Base-by-base conservation (phyloP, 805 yeast genomes). In the Nakazawaea ishiwadae region DNA sequence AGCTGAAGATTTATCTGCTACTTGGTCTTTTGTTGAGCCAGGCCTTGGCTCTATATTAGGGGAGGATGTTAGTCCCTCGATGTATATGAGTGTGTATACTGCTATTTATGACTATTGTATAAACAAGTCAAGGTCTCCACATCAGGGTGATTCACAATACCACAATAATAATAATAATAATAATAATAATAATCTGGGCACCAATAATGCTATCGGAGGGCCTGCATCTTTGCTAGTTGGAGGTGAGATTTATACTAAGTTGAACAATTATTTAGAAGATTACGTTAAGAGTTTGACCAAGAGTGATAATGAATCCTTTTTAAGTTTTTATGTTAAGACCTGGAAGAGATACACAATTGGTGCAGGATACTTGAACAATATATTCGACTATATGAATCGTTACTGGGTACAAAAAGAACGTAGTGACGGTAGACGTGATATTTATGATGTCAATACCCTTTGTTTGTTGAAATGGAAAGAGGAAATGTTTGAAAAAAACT, bases 401-500 rank as follows among this genome's bases (percentile, higher is more conserved):
- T 93, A 91, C 63, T 93, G 99, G 99, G 96, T 95, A 33, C 85
- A 84, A 52, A 90, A 95, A 56, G 98, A 91, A 62, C 75, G 98
- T 55, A 84, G 88, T 32, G 97, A 91, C 58, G 97, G 97, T 14
- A 78, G 87, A 54, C 75, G 89, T 48, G 89, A 87, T 54, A 81
- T 93, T 35, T 88, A 80, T 60, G 99, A 93, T 61, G 95, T 95
- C 17, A 82, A 89, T 58, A 88, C 96, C 4, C 69, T 93, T 48
- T 84, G 96, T 39, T 67, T 91, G 39, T 71, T 89, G 50, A 81
- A 86, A 37, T 93, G 99, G 99, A 82, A 84, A 55, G 78, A 79
- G 45, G 77, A 79, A 45, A 74, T 93, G 77, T 91, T 93, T 60
- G 73, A 75, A 47, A 73, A 77, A 19, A 76, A 88, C 54, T 71